Conservation (phyloP, 75 land plant genomes). For the Sequoiadendron giganteum region DNA sequence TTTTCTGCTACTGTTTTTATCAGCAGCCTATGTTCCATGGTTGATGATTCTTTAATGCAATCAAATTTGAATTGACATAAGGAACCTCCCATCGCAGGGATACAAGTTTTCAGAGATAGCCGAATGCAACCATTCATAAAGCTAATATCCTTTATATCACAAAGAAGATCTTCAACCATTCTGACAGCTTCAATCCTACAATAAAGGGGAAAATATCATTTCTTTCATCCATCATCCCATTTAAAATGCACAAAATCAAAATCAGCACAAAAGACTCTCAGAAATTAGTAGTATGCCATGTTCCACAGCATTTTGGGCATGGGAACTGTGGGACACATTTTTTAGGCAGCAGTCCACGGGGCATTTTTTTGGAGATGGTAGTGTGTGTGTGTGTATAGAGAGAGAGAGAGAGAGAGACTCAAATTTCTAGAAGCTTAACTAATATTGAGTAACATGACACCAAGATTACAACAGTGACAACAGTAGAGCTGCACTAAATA, state of each 20-base stretch:
- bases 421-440: too few species aligned
- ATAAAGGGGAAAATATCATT: not conserved
- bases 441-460: too few species aligned
- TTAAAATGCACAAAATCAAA: not conserved
- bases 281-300: not conserved
- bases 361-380: too few species aligned
- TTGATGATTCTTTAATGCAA: not conserved
- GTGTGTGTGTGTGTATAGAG: too few species aligned
- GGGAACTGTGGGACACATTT: too few species aligned
- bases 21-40: not conserved
- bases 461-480: too few species aligned
- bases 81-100: constrained; percentile 9
- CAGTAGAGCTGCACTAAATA: too few species aligned
- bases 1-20: constrained; percentile 1
- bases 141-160: constrained; percentile 7
- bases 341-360: too few species aligned
- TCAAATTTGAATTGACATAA: constrained; percentile 1
- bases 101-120: not conserved
- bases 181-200: not conserved
- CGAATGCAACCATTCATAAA: constrained; percentile 1
- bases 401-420: too few species aligned
- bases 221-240: not conserved
- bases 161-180: constrained; percentile 1
- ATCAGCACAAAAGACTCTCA: not conserved
- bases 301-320: too few species aligned